Evolutionary conservation across 2,329 filamentous ascomycete genomes (phyloP).

Genomic region (Diaporthe batatas): DNA sequence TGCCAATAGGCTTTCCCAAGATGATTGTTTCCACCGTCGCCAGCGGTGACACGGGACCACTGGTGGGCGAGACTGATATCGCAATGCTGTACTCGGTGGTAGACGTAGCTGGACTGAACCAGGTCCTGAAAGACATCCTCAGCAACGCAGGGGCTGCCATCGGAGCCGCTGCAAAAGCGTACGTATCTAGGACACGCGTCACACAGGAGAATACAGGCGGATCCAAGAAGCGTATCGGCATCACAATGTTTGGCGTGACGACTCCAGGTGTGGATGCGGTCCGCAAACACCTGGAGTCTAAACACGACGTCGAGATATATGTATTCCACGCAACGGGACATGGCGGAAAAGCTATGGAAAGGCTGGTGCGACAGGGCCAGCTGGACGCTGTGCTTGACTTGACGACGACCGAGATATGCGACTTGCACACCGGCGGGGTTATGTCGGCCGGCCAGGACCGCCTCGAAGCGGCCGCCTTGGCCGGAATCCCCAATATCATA

Average conservation of each 20-base stretch:
- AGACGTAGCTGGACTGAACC: slow-evolving; percentile 76
- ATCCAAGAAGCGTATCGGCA: slow-evolving; percentile 64
- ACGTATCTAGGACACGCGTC: slow-evolving; percentile 46
- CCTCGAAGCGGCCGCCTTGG: slow-evolving; percentile 68
- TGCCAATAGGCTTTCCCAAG: slow-evolving; percentile 78
- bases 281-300: slow-evolving; percentile 61
- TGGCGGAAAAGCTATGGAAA: slow-evolving; percentile 78
- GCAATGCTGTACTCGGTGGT: slow-evolving; percentile 79
- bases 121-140: slow-evolving; percentile 68
- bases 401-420: slow-evolving; percentile 79
- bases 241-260: slow-evolving; percentile 83
- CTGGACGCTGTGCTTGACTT: slow-evolving; percentile 77
- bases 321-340: slow-evolving; percentile 76
- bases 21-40: slow-evolving; percentile 79
- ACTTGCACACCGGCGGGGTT: slow-evolving; percentile 72
- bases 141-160: slow-evolving; percentile 74
- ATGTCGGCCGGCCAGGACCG: slow-evolving; percentile 70
- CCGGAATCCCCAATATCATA: slow-evolving; percentile 67
- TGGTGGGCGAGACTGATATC: slow-evolving; percentile 78
- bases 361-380: slow-evolving; percentile 67
- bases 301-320: slow-evolving; percentile 67
- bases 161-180: slow-evolving; percentile 67
- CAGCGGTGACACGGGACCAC: slow-evolving; percentile 72
- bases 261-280: slow-evolving; percentile 73
- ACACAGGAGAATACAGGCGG: not conserved